phyloP scores from a whole-genome alignment of 306 rosid genomes.

The Sophora flavescens region DNA sequence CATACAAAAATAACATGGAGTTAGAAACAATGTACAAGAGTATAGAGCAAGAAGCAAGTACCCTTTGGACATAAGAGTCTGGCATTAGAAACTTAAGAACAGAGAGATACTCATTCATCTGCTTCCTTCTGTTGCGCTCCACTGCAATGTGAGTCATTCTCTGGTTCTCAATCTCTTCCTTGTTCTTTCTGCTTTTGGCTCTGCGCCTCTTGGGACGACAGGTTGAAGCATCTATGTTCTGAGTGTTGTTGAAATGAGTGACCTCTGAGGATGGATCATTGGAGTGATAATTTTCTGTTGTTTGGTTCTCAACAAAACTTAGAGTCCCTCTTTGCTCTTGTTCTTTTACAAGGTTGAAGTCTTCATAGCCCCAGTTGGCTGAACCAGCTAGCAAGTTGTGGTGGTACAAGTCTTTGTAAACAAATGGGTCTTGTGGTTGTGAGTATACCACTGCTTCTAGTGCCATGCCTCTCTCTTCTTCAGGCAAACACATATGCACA shows the following conservation, averaged over 20 bases:
- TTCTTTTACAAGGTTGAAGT: slow-evolving; percentile 38
- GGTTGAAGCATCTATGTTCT: slow-evolving; percentile 40
- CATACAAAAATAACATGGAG: too few species aligned
- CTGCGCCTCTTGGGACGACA: slow-evolving; percentile 79
- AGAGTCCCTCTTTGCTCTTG: slow-evolving; percentile 44
- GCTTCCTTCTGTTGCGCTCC: slow-evolving; percentile 88
- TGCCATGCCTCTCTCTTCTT: slow-evolving; percentile 61
- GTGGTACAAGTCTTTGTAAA: slow-evolving; percentile 68
- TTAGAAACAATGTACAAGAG: too few species aligned
- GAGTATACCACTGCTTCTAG: slow-evolving; percentile 86
- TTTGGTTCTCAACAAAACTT: slow-evolving; percentile 58
- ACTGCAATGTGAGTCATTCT: slow-evolving; percentile 99
- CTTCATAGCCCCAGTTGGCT: slow-evolving; percentile 47
- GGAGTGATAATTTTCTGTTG: slow-evolving; percentile 51
- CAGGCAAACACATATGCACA: slow-evolving; percentile 44
- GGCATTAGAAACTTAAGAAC: slow-evolving; percentile 93
- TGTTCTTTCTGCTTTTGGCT: slow-evolving; percentile 71
- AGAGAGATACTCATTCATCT: slow-evolving; percentile 94
- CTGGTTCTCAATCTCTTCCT: slow-evolving; percentile 92
- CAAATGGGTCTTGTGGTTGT: slow-evolving; percentile 67
- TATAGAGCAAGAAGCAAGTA: slow-evolving; percentile 37
- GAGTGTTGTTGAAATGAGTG: slow-evolving; percentile 39
- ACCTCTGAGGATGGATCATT: slow-evolving; percentile 50
- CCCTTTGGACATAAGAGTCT: slow-evolving; percentile 93
- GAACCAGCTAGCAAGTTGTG: slow-evolving; percentile 54